A percentile compares a stretch with the other conserved stretches of the same genome.
phyloP scores from a whole-genome alignment of 768 basidiomycete species.

The Trichaptum fuscoviolaceum region DNA sequence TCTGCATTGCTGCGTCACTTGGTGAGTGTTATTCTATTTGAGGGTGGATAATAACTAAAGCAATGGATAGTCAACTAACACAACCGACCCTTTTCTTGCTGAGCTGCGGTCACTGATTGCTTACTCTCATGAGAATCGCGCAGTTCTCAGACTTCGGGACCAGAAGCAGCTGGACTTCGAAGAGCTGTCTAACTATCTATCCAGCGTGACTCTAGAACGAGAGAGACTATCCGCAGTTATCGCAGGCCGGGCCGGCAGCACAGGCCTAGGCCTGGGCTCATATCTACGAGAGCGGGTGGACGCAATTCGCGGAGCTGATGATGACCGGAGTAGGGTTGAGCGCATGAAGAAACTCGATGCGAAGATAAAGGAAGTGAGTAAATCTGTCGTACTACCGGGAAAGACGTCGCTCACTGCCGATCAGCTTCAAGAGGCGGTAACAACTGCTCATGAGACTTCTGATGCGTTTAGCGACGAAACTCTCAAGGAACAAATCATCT shows the following conservation, averaged over 20 bases:
- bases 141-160: conserved; percentile 92
- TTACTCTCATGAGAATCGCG: conserved; percentile 90
- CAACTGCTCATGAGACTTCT: conserved; percentile 90
- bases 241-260: conserved; percentile 81
- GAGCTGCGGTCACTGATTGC: conserved; percentile 88
- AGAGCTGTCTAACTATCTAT: conserved; percentile 91
- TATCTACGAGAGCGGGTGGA: conserved; percentile 94
- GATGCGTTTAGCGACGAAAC: conserved; percentile 97
- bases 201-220: conserved; percentile 87
- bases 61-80: conserved; percentile 67
- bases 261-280: conserved; percentile 76
- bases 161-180: conserved; percentile 99
- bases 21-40: conserved; percentile 35
- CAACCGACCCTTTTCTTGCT: conserved; percentile 84
- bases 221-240: conserved; percentile 89
- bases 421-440: conserved; percentile 94
- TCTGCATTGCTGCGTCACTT: conserved; percentile 83
- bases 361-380: conserved; percentile 89
- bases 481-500: conserved; percentile 81
- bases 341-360: conserved; percentile 88
- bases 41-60: not conserved
- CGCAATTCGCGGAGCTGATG: conserved; percentile 85
- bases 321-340: conserved; percentile 88
- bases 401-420: not conserved
- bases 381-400: not conserved